These are phyloP conservation scores for Panus rudis DNA, from an alignment of 768 basidiomycete species.

Conservation along the genomic window DNA sequence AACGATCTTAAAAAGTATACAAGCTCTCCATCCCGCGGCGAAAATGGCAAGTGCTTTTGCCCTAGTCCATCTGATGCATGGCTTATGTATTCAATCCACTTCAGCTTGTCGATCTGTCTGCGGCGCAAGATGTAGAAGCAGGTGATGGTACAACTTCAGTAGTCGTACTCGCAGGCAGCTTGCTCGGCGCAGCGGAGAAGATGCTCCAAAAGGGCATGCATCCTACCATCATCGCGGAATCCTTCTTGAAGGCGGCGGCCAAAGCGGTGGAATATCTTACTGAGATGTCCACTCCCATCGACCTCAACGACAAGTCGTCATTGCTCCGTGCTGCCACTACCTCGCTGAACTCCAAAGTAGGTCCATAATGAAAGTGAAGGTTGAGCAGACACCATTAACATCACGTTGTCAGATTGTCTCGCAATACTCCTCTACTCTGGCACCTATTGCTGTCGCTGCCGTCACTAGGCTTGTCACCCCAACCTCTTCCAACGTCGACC, in stretches of 20 bases:
- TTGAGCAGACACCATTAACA: not conserved
- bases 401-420: conserved; percentile 77
- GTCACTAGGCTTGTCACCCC: conserved; percentile 87
- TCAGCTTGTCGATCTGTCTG: conserved; percentile 94
- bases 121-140: conserved; percentile 96
- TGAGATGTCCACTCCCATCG: conserved; percentile 88
- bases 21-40: conserved; percentile 95
- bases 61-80: not conserved
- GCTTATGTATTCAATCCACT: not conserved
- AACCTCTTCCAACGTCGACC: conserved; percentile 90
- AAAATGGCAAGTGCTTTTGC: conserved; percentile 68
- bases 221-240: conserved; percentile 93
- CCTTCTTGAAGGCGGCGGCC: conserved; percentile 85
- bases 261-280: conserved; percentile 93
- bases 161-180: conserved; percentile 90
- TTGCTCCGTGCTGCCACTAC: conserved; percentile 92
- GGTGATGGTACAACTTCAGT: conserved; percentile 98
- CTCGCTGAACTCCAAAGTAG: conserved; percentile 93
- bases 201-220: conserved; percentile 96
- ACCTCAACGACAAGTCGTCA: conserved; percentile 78
- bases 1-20: conserved; percentile 92
- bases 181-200: conserved; percentile 93
- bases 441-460: conserved; percentile 97
- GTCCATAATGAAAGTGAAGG: not conserved
- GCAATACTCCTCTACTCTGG: conserved; percentile 95